Base-by-base conservation (phyloP, 148 eudicot genomes). In the Chenopodium berlandieri region DNA sequence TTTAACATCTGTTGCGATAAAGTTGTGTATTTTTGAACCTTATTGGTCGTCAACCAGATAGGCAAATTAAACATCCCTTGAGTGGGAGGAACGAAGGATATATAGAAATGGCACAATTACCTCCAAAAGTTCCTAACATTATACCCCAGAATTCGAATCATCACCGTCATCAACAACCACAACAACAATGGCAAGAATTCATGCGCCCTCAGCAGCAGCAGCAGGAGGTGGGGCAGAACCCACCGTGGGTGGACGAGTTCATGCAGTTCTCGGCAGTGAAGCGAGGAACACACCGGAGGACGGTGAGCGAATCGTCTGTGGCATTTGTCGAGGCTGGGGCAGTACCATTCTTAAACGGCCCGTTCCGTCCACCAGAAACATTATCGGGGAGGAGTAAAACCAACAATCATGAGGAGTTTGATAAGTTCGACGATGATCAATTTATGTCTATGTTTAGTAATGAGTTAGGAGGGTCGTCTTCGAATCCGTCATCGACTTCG, bases 401-500 rank as follows among this genome's bases (percentile, higher is more conserved):
- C 5, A 27, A 52, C 16, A 48, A 34, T 1, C 17, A 78, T 20
- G 83, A 77, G 30, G 87, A 89, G 23, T 93, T 90, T 47, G 93
- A 93, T 27, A 78, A 88, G 82, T 87, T 92, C 67, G 96, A 95
- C 11, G 98, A 95, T 20, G 97, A 93, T 72, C 98, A 93, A 75
- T 87, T 95, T 76, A 88, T 93, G 97, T 91, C 91, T 2, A 95
- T 95, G 96, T 95, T 95, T 77, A 86, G 81, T 13, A 91, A 87
- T 7, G 92, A 90, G 30, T 76, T 88, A 52, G 90, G 82, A 32
- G 89, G 80, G 8, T 89, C 91, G 14, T 86, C 82, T 32, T 88
- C 98, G 9, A 88, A 88, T 63, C 89, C 92, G 0, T 87, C 98
- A 9, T 86, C 97, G 63, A 92, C 95, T 63, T 92, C 92, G 1